A percentile compares a stretch with the other conserved stretches of the same genome.
Conservation (phyloP, 306 rosid genomes). For the Cucurbita pepo region DNA sequence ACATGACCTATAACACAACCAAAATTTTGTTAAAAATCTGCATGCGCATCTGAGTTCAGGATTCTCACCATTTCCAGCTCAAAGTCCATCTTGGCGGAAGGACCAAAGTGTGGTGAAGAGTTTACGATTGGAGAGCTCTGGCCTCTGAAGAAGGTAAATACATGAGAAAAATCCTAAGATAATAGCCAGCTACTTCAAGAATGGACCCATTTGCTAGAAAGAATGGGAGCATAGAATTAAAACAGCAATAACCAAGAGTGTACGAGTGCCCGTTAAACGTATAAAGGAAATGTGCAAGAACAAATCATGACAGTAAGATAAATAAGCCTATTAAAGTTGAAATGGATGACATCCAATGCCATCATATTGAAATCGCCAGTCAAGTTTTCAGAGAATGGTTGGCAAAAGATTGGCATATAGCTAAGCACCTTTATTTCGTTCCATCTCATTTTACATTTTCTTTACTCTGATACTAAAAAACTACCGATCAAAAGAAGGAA, state of each 20-base stretch:
- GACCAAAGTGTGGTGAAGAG: conserved; percentile 68
- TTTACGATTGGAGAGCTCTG: conserved; percentile 57
- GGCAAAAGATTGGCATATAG: neutral
- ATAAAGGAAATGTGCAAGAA: neutral
- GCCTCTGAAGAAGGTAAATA: conserved; percentile 41
- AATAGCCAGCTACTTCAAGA: neutral
- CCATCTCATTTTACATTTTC: neutral
- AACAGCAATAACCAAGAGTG: neutral
- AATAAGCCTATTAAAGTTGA: neutral
- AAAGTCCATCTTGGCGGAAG: conserved; percentile 63
- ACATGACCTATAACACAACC: neutral
- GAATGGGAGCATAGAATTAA: neutral
- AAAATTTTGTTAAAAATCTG: neutral
- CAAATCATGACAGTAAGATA: neutral
- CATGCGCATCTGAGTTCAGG: neutral
- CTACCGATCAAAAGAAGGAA: neutral
- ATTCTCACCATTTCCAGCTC: conserved; percentile 80
- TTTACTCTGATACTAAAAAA: neutral
- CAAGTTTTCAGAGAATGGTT: neutral
- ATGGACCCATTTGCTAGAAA: neutral
- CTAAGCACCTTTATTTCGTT: neutral
- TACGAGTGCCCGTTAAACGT: neutral
- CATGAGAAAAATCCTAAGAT: conserved; percentile 10
- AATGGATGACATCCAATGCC: neutral
- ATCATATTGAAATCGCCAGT: neutral